These are phyloP conservation scores for Hapsidospora chrysogenum DNA, from an alignment of 495 filamentous ascomycete genomes.

Conservation along the genomic window DNA sequence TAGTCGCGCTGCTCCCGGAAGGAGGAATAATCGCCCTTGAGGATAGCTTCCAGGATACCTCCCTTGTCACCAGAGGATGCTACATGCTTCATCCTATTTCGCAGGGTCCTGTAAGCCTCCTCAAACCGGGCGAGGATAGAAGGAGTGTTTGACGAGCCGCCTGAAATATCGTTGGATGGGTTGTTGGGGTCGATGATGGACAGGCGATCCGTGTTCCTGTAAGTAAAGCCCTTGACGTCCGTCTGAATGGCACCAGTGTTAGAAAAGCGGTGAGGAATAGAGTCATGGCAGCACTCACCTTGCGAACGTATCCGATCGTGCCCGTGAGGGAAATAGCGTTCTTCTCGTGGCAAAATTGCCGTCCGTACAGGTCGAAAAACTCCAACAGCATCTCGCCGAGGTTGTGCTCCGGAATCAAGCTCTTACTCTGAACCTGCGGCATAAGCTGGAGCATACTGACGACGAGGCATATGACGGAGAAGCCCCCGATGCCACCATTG, in stretches of 20 bases:
- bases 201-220: conserved; percentile 37
- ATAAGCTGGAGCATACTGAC: conserved; percentile 66
- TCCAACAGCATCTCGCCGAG: conserved; percentile 66
- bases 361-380: conserved; percentile 81
- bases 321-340: conserved; percentile 53
- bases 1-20: conserved; percentile 46
- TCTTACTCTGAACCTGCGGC: conserved; percentile 43
- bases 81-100: conserved; percentile 34
- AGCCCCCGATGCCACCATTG: conserved; percentile 83
- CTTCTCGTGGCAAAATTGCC: conserved; percentile 46
- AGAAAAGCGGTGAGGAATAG: background rate
- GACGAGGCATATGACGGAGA: conserved; percentile 87
- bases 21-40: conserved; percentile 55
- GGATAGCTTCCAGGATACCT: conserved; percentile 47
- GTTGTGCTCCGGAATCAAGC: conserved; percentile 40
- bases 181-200: conserved; percentile 85
- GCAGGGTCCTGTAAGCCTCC: conserved; percentile 39
- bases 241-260: conserved; percentile 10
- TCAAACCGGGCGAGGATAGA: conserved; percentile 48
- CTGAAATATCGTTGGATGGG: conserved; percentile 66
- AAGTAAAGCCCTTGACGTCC: conserved; percentile 15
- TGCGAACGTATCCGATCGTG: conserved; percentile 51
- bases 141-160: conserved; percentile 49
- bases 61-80: conserved; percentile 11
- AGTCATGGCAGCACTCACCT: conserved; percentile 34